Conservation (phyloP, 768 basidiomycete genomes). For the Rhizopogon sp. region DNA sequence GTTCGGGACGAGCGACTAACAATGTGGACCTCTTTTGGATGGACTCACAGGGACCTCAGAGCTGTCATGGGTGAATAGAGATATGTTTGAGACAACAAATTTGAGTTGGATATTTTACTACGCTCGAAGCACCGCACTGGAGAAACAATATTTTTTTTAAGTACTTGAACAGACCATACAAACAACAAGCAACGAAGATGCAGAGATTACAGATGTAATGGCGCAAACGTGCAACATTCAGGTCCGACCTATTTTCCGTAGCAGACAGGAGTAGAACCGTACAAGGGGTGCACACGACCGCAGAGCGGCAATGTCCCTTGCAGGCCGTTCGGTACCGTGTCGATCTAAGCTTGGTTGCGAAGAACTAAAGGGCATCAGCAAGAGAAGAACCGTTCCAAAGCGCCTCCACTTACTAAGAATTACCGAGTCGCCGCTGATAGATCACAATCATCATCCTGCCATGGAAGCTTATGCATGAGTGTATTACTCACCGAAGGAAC, state of each 20-base stretch:
- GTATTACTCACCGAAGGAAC: constrained; percentile 73
- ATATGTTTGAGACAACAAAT: constrained; percentile 51
- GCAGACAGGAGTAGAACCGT: not conserved
- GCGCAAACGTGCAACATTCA: not conserved
- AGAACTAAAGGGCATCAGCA: constrained; percentile 52
- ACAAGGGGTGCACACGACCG: not conserved
- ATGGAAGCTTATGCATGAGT: constrained; percentile 2
- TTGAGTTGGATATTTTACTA: constrained; percentile 63
- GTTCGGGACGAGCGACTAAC: constrained; percentile 42
- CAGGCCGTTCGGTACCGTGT: not conserved
- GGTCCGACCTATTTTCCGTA: not conserved
- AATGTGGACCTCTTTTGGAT: constrained; percentile 24
- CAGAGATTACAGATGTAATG: not conserved
- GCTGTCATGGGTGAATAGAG: constrained; percentile 31
- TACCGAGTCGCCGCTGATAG: constrained; percentile 86
- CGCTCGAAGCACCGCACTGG: constrained; percentile 22
- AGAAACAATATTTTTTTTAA: constrained; percentile 2
- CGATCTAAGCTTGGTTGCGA: constrained; percentile 61
- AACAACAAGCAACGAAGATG: not conserved
- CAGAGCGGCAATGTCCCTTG: not conserved
- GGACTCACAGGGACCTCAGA: constrained; percentile 33
- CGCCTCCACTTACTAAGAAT: constrained; percentile 73
- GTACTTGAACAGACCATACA: not conserved
- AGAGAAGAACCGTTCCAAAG: constrained; percentile 11
- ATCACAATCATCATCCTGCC: constrained; percentile 8